Conservation (phyloP, 2,329 filamentous ascomycete genomes). For the Orbilia ellipsospora region DNA sequence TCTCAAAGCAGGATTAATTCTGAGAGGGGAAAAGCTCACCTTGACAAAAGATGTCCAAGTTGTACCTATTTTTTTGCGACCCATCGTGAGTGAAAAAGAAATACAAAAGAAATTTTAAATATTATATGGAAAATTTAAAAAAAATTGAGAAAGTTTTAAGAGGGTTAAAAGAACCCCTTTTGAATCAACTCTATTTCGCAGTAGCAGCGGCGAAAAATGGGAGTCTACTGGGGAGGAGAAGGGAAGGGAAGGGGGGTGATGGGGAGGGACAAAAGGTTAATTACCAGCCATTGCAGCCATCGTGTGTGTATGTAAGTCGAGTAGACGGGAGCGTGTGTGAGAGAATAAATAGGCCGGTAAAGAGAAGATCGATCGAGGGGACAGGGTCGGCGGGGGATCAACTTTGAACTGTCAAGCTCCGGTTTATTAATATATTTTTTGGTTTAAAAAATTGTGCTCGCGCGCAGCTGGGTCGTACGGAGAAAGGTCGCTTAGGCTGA, state of each 20-base stretch:
- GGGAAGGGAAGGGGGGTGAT: not conserved
- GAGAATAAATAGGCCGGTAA: no score
- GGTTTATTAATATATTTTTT: not conserved
- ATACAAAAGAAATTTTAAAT: no score
- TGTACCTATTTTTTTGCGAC: constrained; percentile 56
- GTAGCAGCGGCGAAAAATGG: no score
- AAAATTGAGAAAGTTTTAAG: no score
- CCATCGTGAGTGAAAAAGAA: constrained; percentile 51
- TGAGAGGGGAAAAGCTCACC: constrained; percentile 49
- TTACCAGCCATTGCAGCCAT: constrained; percentile 48
- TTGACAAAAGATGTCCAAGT: constrained; percentile 59
- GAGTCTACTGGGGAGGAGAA: constrained; percentile 1
- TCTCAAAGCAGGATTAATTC: constrained; percentile 8
- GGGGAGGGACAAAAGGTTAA: no score
- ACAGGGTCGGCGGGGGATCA: no score
- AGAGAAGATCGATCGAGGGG: no score
- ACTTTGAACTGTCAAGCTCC: no score
- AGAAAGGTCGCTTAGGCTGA: constrained; percentile 15
- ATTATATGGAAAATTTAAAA: no score
- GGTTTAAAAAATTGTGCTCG: constrained; percentile 11
- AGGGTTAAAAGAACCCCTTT: no score
- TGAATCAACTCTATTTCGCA: no score
- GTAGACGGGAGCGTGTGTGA: not conserved
- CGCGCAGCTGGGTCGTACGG: constrained; percentile 1
- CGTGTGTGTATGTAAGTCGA: not conserved